Evolutionary conservation across 257 asterid genomes (phyloP), one percentile per base, ranked within the genome.

Genomic region (Nicotiana benthamiana): DNA sequence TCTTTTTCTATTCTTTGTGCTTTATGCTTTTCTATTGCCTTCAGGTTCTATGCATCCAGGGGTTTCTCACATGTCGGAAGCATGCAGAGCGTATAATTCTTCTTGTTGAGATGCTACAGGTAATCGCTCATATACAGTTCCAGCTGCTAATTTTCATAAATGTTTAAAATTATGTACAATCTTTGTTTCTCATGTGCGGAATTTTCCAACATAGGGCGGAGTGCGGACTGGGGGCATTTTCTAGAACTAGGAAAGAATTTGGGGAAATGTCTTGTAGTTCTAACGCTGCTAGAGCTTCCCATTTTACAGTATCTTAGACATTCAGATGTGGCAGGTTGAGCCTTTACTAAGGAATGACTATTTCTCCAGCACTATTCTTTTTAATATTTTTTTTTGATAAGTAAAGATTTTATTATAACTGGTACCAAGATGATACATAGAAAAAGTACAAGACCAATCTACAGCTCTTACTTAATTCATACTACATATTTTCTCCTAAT

Each of bases 41-140:
- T 81, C 77, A 89, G 92, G 92, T 89, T 64, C 82, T 94, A 82
- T 94, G 98, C 89, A 94, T 94, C 84, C 98, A 94, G 88, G 98
- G 98, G 79, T 94, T 94, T 87, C 89, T 94, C 82, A 94, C 97
- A 5, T 94, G 98, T 80, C 96, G 98, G 75, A 94, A 94, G 85
- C 98, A 94, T 61, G 97, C 97, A n/a, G 98, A 94, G 85, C 94
- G 97, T 76, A 93, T 94, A 82, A 93, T 94, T 86, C 98, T 94
- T 87, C 98, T 94, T 74, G 97, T 93, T 80, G 98, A 94, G 91
- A 94, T 94, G 98, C 90, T 94, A 85, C 98, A 94, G 97, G 98
- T 92, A 81, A 43, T 15, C 26, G 16, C 43, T 26, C 24, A 48
- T 48, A 22, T 57, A 72, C 78, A 72, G 83, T 46, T 20, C 11